Conservation (phyloP, 345 rosid species). For the Lepidium africanum region DNA sequence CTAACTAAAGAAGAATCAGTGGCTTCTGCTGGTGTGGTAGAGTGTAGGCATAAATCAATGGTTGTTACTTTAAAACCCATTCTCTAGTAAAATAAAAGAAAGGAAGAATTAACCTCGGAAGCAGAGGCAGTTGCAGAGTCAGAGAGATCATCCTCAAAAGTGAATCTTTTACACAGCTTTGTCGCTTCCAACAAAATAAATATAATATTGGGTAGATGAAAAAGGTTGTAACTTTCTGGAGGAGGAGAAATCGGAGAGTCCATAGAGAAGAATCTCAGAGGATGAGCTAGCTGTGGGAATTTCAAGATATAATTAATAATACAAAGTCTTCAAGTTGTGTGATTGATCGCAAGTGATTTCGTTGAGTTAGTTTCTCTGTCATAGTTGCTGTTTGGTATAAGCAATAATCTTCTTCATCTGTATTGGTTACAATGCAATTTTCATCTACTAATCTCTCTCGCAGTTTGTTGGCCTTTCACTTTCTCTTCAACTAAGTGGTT, state of each 20-base stretch:
- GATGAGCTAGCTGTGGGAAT: neutral
- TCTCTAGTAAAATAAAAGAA: neutral
- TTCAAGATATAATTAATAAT: neutral
- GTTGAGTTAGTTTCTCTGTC: slow-evolving; percentile 3
- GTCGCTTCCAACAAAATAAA: neutral
- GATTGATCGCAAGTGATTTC: neutral
- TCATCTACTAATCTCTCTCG: neutral
- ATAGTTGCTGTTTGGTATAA: slow-evolving; percentile 12
- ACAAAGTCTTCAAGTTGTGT: neutral
- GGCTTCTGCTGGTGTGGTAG: neutral
- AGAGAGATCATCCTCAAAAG: neutral
- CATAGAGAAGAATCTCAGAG: neutral
- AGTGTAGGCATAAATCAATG: neutral
- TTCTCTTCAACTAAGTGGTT: slow-evolving; percentile 29
- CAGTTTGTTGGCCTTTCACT: slow-evolving; percentile 71
- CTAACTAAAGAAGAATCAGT: neutral
- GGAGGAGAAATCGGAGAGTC: neutral
- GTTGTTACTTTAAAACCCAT: neutral
- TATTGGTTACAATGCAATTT: neutral
- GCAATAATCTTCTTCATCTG: neutral
- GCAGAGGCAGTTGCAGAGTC: neutral
- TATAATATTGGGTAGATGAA: neutral
- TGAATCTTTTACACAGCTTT: neutral
- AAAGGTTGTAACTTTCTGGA: neutral
- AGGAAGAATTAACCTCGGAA: neutral